A percentile compares a stretch with the other conserved stretches of the same genome.
phyloP scores from a whole-genome alignment of 352 stramenopile genomes.

The Phytophthora pini region DNA sequence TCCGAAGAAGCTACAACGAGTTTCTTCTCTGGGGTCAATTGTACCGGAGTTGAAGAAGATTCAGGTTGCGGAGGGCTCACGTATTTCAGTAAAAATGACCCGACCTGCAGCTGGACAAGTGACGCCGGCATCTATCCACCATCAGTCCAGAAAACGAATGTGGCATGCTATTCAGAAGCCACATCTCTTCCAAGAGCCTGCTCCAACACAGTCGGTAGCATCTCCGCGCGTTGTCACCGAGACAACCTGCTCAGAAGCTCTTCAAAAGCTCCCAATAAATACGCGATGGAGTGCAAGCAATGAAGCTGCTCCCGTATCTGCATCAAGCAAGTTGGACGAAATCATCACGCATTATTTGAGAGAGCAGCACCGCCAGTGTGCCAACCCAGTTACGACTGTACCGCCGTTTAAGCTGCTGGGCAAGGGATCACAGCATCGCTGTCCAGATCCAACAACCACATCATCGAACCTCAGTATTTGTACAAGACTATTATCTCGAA shows the following conservation, averaged over 20 bases:
- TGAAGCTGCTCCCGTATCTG: conserved; percentile 10
- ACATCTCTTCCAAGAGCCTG: conserved; percentile 44
- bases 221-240: conserved; percentile 26
- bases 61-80: conserved; percentile 20
- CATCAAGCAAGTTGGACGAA: conserved; percentile 68
- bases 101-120: conserved; percentile 15
- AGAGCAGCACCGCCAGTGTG: conserved; percentile 89
- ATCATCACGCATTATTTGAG: conserved; percentile 90
- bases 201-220: conserved; percentile 20
- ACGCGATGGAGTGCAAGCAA: conserved; percentile 36
- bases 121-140: conserved; percentile 22
- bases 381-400: conserved; percentile 87
- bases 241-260: conserved; percentile 22
- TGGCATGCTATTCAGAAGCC: conserved; percentile 27
- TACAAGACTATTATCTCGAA: conserved; percentile 59
- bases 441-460: conserved; percentile 63
- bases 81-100: conserved; percentile 23
- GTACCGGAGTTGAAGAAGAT: conserved; percentile 35
- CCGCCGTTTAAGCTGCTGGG: conserved; percentile 85
- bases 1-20: conserved; percentile 38
- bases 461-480: conserved; percentile 74
- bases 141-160: conserved; percentile 46
- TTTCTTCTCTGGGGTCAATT: conserved; percentile 42
- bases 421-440: conserved; percentile 64
- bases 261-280: conserved; percentile 46